These are phyloP conservation scores for Talaromyces stipitatus DNA, from an alignment of 495 filamentous ascomycete genomes.

Conservation along the genomic window DNA sequence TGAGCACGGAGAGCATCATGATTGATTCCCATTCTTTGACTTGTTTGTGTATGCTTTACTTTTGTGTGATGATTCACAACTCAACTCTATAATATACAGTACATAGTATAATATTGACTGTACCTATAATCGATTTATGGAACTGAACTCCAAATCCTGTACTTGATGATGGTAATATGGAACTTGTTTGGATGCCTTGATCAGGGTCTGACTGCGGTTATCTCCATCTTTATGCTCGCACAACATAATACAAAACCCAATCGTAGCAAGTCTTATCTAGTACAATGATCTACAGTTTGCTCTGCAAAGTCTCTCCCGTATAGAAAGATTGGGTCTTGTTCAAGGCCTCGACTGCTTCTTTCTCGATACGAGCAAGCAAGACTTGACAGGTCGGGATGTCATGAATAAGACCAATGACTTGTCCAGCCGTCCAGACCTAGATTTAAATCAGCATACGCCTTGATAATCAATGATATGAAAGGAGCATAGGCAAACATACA, in stretches of 20 bases:
- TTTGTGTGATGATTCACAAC: neutral
- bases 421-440: slow-evolving; percentile 66
- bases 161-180: neutral
- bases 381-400: slow-evolving; percentile 59
- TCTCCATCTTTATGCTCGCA: too few relatives aligned
- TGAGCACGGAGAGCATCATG: neutral
- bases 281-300: slow-evolving; percentile 22
- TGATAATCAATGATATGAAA: neutral
- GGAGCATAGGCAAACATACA: slow-evolving; percentile 30
- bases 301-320: slow-evolving; percentile 22
- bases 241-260: neutral
- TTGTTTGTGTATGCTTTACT: neutral
- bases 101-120: neutral
- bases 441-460: slow-evolving; percentile 8
- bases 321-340: slow-evolving; percentile 30
- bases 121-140: too few relatives aligned
- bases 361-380: slow-evolving; percentile 53
- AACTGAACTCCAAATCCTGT: too few relatives aligned
- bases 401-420: slow-evolving; percentile 63
- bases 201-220: too few relatives aligned
- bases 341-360: slow-evolving; percentile 51
- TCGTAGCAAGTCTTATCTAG: neutral
- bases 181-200: too few relatives aligned
- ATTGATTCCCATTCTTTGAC: neutral
- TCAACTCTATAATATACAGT: neutral